Conservation (phyloP, 768 basidiomycete genomes). For the Macrolepiota albuminosa region DNA sequence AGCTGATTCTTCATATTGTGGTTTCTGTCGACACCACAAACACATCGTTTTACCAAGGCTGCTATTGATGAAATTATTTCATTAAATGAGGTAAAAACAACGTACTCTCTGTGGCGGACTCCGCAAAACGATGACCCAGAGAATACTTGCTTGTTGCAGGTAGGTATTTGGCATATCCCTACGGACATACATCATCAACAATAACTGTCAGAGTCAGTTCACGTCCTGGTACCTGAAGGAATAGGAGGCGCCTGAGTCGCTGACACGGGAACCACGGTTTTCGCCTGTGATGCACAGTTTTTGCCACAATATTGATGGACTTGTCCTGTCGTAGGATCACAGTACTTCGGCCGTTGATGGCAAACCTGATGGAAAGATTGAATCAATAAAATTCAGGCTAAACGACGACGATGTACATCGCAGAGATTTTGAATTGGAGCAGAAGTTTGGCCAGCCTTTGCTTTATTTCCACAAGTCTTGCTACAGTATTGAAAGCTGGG, state of each 20-base stretch:
- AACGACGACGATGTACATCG: conserved; percentile 31
- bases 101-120: conserved; percentile 45
- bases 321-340: conserved; percentile 41
- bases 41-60: conserved; percentile 50
- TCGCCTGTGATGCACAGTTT: conserved; percentile 38
- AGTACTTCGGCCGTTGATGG: conserved; percentile 52
- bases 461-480: conserved; percentile 51
- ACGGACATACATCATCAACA: not conserved
- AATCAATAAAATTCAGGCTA: not conserved
- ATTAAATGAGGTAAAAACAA: not conserved
- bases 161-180: conserved; percentile 49
- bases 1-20: conserved; percentile 51
- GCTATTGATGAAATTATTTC: not conserved
- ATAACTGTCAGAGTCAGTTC: not conserved
- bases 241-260: not conserved
- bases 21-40: conserved; percentile 50
- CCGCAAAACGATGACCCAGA: conserved; percentile 32
- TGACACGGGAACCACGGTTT: not conserved
- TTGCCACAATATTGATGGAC: conserved; percentile 61
- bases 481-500: conserved; percentile 57
- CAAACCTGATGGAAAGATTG: conserved; percentile 39
- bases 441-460: conserved; percentile 21
- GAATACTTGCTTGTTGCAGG: conserved; percentile 42
- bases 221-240: conserved; percentile 13
- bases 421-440: conserved; percentile 33